A percentile compares a stretch with the other conserved stretches of the same genome.
These are phyloP conservation scores for Erodium texanum DNA, from an alignment of 441 rosid species.

Conservation along the genomic window DNA sequence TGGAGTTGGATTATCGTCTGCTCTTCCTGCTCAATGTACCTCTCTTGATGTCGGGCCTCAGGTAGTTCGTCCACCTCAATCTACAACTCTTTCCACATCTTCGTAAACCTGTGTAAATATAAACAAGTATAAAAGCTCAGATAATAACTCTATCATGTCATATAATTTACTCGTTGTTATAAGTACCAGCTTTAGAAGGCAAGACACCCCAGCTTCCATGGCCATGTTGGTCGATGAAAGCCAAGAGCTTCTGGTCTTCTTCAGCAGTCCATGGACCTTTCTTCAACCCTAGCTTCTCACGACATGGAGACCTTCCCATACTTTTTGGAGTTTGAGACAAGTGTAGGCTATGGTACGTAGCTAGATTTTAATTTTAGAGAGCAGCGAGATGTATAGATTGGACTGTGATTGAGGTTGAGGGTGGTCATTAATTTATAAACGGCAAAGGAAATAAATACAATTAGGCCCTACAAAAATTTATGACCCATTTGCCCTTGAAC, in stretches of 20 bases:
- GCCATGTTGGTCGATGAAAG: conserved; percentile 81
- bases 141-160: too few relatives aligned
- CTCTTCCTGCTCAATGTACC: conserved; percentile 90
- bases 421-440: not conserved
- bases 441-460: not conserved
- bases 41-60: conserved; percentile 89
- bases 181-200: conserved; percentile 77
- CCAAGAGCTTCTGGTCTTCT: conserved; percentile 88
- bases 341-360: not conserved
- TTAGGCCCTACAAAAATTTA: not conserved
- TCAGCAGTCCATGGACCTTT: conserved; percentile 99
- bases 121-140: too few relatives aligned
- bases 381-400: not conserved
- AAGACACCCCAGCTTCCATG: conserved; percentile 95
- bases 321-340: conserved; percentile 3
- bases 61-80: conserved; percentile 95
- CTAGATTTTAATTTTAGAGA: not conserved
- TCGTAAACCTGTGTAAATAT: conserved; percentile 52
- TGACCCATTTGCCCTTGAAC: not conserved
- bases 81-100: conserved; percentile 99
- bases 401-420: not conserved
- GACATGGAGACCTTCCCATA: conserved; percentile 92
- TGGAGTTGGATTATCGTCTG: conserved; percentile 97
- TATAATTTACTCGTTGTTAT: too few relatives aligned
- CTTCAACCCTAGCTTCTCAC: conserved; percentile 83